These are phyloP conservation scores for Thielaviopsis populi DNA, from an alignment of 2,329 filamentous ascomycete genomes.

Conservation along the genomic window DNA sequence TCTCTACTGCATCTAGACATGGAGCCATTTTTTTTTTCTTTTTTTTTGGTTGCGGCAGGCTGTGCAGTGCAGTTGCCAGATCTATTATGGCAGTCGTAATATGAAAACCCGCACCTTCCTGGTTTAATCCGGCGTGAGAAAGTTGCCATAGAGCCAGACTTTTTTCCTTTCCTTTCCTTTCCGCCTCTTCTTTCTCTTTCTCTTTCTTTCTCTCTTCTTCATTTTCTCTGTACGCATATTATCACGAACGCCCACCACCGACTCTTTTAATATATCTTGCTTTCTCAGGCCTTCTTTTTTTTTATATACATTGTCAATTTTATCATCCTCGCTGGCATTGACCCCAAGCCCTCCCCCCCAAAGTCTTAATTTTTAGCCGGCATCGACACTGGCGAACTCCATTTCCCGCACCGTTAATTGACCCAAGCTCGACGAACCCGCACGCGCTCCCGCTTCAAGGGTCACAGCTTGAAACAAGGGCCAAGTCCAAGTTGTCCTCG, in stretches of 20 bases:
- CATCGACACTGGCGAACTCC: neutral
- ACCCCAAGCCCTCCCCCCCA: no score
- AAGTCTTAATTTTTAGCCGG: neutral
- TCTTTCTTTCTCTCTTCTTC: slow-evolving; percentile 24
- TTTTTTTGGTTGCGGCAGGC: neutral
- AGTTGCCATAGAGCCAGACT: neutral
- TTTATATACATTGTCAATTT: slow-evolving; percentile 21
- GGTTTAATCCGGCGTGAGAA: neutral
- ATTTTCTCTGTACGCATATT: slow-evolving; percentile 9
- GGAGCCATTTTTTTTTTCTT: neutral
- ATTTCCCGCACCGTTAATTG: neutral
- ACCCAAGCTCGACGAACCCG: neutral
- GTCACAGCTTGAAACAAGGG: neutral
- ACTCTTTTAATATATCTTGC: neutral
- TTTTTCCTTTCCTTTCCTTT: slow-evolving; percentile 1
- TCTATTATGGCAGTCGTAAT: neutral
- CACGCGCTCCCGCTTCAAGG: no score
- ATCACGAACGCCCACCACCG: neutral
- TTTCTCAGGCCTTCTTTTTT: neutral
- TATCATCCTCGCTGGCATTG: slow-evolving; percentile 18
- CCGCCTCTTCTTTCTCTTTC: slow-evolving; percentile 19
- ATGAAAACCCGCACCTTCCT: neutral
- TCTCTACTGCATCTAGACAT: no score
- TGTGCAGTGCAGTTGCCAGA: slow-evolving; percentile 4
- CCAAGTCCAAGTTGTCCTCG: neutral